Base-by-base conservation (phyloP, 2,329 filamentous ascomycete genomes). In the Aspergillus sp. region DNA sequence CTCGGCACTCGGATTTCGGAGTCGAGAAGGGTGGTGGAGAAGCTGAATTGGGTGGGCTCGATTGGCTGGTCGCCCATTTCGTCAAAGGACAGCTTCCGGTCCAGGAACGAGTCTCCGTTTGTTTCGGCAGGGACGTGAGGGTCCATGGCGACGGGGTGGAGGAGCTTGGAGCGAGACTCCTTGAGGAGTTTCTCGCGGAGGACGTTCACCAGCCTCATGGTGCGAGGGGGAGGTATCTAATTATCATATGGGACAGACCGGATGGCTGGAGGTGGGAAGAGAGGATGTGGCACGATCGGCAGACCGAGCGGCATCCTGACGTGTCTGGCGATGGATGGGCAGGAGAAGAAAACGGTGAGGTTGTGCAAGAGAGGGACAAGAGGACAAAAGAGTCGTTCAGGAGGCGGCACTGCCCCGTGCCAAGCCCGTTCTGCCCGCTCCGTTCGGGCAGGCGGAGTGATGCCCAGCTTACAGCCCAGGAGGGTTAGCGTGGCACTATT, bases 11-110 rank as follows among this genome's bases (percentile, higher is more conserved):
- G 91, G 59, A 96, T 90, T 1, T 91, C 95, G 42, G 91, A 91
- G 69, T 96, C 92, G 77, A 92, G 88, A 54, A 92, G 90, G 1
- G 93, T 96, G 0, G 92, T 96, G 77, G 97, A 96, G 78, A 96
- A 96, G 65, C 91, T 93, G 80, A 95, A 96, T 6, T 92, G 86
- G 69, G 92, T 93, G 45, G 85, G 82, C 56, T 90, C 55, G 50
- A 16, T 10, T 6, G 7, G 42, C 14, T 26, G 26, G n/a, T 55
- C 52, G 16, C 36, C 52, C 14, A 32, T 39, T 12, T 51, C 51
- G 2, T 32, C 16, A 10, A 58, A 49, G 1, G 51, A 58, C 20
- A 49, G 46, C 24, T 58, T 58, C 24, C 45, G 24, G 45, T 54
- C 51, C 36, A 49, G 20, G 22, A 51, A 51, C 4, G 26, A 45